Conservation (phyloP, 2,329 filamentous ascomycete genomes). For the Aspergillus neotritici region DNA sequence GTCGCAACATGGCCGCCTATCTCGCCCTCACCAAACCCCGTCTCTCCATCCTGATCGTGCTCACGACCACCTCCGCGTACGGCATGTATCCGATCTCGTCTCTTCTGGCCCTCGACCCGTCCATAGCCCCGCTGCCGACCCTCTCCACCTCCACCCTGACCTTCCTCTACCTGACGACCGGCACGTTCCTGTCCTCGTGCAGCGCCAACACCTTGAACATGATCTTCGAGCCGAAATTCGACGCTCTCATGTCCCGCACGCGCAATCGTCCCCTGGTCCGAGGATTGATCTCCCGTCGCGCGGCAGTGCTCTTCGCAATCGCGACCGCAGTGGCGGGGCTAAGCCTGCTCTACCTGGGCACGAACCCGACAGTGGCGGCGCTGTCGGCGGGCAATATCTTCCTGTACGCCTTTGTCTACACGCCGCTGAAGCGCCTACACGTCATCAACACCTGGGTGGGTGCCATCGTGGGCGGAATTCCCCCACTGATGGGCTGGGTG, state of each 20-base stretch:
- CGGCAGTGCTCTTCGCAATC: conserved; percentile 74
- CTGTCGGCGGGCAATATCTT: conserved; percentile 79
- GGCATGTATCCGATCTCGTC: conserved; percentile 88
- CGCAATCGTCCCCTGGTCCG: conserved; percentile 84
- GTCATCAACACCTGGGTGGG: conserved; percentile 93
- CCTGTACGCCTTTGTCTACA: conserved; percentile 88
- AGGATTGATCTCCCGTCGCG: conserved; percentile 64
- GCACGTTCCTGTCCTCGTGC: conserved; percentile 82
- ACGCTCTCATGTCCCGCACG: conserved; percentile 90
- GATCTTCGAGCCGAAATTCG: conserved; percentile 86
- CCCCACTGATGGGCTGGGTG: conserved; percentile 96
- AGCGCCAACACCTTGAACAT: conserved; percentile 95
- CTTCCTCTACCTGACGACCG: conserved; percentile 82
- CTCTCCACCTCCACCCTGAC: conserved; percentile 74
- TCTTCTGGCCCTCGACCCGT: conserved; percentile 77
- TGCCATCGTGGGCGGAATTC: conserved; percentile 85
- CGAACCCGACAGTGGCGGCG: conserved; percentile 87
- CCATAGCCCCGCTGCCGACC: conserved; percentile 51
- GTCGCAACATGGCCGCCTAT: conserved; percentile 69
- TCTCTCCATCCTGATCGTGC: conserved; percentile 81
- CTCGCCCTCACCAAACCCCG: conserved; percentile 94
- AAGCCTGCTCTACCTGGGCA: conserved; percentile 73
- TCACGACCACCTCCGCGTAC: conserved; percentile 86
- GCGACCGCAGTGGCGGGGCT: conserved; percentile 64
- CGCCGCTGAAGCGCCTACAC: conserved; percentile 80